Percentiles rank a stretch among this genome's conserved stretches.
These are phyloP conservation scores for Recurvomyces mirabilis DNA, from an alignment of 495 filamentous ascomycete genomes.

Conservation along the genomic window DNA sequence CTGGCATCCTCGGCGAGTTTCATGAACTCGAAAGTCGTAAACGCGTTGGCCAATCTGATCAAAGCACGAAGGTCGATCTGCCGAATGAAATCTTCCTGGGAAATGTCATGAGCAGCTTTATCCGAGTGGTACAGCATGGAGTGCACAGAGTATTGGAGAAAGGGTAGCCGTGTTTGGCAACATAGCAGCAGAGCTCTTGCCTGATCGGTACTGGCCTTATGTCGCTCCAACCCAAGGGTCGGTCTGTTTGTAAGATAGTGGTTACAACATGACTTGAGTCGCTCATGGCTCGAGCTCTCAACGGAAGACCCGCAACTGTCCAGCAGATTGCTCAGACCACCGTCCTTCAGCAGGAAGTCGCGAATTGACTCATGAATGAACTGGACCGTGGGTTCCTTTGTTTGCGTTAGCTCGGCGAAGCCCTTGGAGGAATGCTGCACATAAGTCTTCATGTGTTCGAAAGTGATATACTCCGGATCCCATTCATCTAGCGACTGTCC, in stretches of 20 bases:
- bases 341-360: conserved; percentile 40
- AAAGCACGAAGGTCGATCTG: not conserved
- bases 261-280: not conserved
- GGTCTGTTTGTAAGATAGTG: not conserved
- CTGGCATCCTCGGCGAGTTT: not conserved
- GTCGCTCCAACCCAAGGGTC: not conserved
- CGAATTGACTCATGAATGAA: conserved; percentile 42
- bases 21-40: not conserved
- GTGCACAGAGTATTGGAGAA: not conserved
- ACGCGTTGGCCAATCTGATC: not conserved
- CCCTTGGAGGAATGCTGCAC: conserved; percentile 29
- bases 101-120: not conserved
- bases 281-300: not conserved
- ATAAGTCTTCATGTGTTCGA: conserved; percentile 18
- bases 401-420: conserved; percentile 26
- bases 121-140: conserved; percentile 4
- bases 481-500: conserved; percentile 4
- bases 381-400: conserved; percentile 23
- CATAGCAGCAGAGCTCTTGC: not conserved
- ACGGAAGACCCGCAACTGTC: not conserved
- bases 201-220: not conserved
- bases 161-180: not conserved
- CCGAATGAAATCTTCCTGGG: not conserved
- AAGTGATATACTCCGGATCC: conserved; percentile 11
- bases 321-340: conserved; percentile 17